Evolutionary conservation across 2,329 filamentous ascomycete species (phyloP).

Genomic region (Simplicillium sp.): DNA sequence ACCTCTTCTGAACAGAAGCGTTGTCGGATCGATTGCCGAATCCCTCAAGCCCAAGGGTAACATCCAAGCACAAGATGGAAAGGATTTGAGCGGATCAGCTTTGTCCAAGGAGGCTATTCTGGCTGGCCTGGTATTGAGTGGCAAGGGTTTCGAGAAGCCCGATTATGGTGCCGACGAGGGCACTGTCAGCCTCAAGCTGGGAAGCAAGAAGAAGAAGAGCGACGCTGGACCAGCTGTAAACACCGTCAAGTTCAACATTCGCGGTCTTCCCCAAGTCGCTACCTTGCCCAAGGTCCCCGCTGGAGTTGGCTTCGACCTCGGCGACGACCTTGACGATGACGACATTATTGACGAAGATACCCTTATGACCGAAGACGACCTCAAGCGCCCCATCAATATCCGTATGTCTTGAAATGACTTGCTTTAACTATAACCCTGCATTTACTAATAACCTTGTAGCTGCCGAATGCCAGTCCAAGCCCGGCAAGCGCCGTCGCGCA

Average conservation of each 20-base stretch:
- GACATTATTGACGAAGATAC: conserved; percentile 88
- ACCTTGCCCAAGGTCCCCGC: conserved; percentile 35
- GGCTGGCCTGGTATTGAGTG: conserved; percentile 61
- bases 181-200: conserved; percentile 41
- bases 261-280: conserved; percentile 24
- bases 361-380: conserved; percentile 76
- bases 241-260: conserved; percentile 30
- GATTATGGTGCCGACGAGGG: conserved; percentile 44
- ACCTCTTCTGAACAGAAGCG: conserved; percentile 53
- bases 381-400: conserved; percentile 65
- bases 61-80: conserved; percentile 60
- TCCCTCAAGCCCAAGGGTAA: conserved; percentile 61
- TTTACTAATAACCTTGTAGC: conserved; percentile 37
- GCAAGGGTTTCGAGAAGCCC: conserved; percentile 64
- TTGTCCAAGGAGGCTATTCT: conserved; percentile 74
- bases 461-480: conserved; percentile 76
- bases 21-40: conserved; percentile 60
- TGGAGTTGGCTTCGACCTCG: conserved; percentile 59
- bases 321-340: conserved; percentile 63
- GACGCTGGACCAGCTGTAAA: conserved; percentile 11
- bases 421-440: neutral
- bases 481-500: conserved; percentile 79
- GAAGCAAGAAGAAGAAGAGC: conserved; percentile 25
- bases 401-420: conserved; percentile 47
- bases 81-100: conserved; percentile 33